Evolutionary conservation across 495 filamentous ascomycete genomes (phyloP).

Genomic region (Bombardia bombarda): DNA sequence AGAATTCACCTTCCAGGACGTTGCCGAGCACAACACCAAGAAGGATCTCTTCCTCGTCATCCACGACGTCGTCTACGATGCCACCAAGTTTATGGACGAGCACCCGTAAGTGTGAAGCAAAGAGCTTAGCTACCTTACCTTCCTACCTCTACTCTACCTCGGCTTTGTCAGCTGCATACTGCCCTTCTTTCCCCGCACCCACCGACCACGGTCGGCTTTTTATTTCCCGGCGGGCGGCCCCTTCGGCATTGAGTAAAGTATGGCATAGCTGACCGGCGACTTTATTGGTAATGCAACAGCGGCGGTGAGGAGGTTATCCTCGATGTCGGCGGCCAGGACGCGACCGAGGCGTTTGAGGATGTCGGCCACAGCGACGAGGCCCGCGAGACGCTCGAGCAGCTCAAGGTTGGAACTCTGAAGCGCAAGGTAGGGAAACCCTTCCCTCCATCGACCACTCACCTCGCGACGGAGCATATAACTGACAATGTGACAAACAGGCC

Average conservation of each 20-base stretch:
- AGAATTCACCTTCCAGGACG: conserved; percentile 76
- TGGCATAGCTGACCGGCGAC: no score
- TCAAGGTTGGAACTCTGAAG: conserved; percentile 77
- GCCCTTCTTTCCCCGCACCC: no score
- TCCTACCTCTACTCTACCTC: no score
- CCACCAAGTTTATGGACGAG: conserved; percentile 86
- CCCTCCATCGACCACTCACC: not conserved
- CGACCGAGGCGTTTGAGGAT: conserved; percentile 98
- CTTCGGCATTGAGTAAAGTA: no score
- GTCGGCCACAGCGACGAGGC: conserved; percentile 99
- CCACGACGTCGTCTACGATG: conserved; percentile 94
- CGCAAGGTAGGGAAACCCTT: conserved; percentile 56
- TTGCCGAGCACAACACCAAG: conserved; percentile 84
- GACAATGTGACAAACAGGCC: no score
- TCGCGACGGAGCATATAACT: no score
- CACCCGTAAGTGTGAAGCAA: conserved; percentile 99
- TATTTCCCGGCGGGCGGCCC: no score
- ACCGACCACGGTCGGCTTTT: no score
- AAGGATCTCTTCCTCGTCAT: conserved; percentile 90
- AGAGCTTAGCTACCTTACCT: no score
- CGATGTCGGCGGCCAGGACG: conserved; percentile 93
- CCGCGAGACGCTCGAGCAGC: conserved; percentile 78
- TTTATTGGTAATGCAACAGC: no score
- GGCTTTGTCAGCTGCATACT: no score
- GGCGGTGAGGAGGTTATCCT: conserved; percentile 98